A percentile compares a stretch with the other conserved stretches of the same genome.
These are phyloP conservation scores for Candida freyschussii DNA, from an alignment of 1,139 yeast species.

Conservation along the genomic window DNA sequence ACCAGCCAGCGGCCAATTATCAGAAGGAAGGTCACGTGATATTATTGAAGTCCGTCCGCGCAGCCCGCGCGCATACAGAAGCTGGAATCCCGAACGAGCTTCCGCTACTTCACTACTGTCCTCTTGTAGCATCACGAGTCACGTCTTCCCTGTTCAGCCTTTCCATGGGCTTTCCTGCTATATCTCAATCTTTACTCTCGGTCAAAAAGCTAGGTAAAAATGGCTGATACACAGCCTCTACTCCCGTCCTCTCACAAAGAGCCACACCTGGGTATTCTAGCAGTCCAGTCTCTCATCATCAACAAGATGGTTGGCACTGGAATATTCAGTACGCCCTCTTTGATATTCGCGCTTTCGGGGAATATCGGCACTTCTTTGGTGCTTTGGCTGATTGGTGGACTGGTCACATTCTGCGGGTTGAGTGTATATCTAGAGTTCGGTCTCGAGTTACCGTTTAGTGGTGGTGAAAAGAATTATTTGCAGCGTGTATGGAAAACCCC, in stretches of 20 bases:
- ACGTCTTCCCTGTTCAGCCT: too few relatives aligned
- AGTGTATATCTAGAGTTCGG: constrained; percentile 45
- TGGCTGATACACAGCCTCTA: constrained; percentile 10
- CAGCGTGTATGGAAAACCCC: constrained; percentile 33
- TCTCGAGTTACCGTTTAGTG: constrained; percentile 42
- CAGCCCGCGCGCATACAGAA: too few relatives aligned
- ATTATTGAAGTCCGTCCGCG: too few relatives aligned
- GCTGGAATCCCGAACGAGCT: too few relatives aligned
- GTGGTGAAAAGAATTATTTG: constrained; percentile 49
- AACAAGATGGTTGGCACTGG: constrained; percentile 53
- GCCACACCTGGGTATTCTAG: constrained; percentile 18
- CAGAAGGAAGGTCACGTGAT: too few relatives aligned
- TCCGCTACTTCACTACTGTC: too few relatives aligned
- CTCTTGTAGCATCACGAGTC: too few relatives aligned
- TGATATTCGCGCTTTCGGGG: constrained; percentile 41
- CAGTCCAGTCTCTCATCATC: constrained; percentile 36
- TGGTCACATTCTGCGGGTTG: constrained; percentile 43
- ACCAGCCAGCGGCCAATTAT: too few relatives aligned
- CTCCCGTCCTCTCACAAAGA: constrained; percentile 7
- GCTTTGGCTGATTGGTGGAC: constrained; percentile 42
- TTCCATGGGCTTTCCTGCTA: too few relatives aligned
- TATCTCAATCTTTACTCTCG: background rate
- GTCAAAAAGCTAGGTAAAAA: background rate
- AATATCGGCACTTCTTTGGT: constrained; percentile 37
- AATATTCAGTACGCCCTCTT: constrained; percentile 45